Percentiles rank a stretch among this genome's conserved stretches.
phyloP scores from a whole-genome alignment of 208 protist genomes.

The Trichomonas tenax region DNA sequence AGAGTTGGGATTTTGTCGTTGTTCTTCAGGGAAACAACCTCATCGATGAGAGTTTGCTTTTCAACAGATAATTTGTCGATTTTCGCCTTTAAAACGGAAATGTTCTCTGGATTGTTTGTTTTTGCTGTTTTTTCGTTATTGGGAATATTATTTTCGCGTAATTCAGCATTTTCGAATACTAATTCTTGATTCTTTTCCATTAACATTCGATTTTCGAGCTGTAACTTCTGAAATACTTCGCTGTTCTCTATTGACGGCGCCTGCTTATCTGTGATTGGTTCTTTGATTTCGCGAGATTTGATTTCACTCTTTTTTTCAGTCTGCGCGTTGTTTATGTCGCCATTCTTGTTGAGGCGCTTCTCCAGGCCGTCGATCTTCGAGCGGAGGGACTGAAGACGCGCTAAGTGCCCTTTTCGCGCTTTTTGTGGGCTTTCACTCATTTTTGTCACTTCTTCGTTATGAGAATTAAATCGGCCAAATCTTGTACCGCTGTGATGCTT shows the following conservation, averaged over 20 bases:
- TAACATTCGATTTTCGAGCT: background rate
- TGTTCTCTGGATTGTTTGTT: background rate
- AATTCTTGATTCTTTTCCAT: background rate
- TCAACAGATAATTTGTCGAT: background rate
- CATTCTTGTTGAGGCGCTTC: background rate
- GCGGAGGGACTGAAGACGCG: background rate
- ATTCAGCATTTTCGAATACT: background rate
- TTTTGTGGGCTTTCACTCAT: background rate
- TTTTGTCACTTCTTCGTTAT: background rate
- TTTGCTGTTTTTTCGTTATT: background rate
- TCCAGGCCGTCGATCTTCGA: background rate
- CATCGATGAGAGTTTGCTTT: background rate
- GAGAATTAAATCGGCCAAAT: too few relatives aligned
- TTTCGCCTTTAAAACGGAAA: background rate
- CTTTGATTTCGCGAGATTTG: background rate
- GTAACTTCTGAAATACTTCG: background rate
- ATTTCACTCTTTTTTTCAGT: background rate
- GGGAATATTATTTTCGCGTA: background rate
- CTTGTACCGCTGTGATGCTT: too few relatives aligned
- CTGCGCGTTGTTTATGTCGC: background rate
- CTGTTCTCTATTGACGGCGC: background rate
- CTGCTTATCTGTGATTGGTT: background rate
- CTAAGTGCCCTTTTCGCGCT: background rate
- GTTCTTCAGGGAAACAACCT: background rate
- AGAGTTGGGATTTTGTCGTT: background rate